Conservation (phyloP, 192 early-diverging fungal genomes). For the Coemansia sp. region DNA sequence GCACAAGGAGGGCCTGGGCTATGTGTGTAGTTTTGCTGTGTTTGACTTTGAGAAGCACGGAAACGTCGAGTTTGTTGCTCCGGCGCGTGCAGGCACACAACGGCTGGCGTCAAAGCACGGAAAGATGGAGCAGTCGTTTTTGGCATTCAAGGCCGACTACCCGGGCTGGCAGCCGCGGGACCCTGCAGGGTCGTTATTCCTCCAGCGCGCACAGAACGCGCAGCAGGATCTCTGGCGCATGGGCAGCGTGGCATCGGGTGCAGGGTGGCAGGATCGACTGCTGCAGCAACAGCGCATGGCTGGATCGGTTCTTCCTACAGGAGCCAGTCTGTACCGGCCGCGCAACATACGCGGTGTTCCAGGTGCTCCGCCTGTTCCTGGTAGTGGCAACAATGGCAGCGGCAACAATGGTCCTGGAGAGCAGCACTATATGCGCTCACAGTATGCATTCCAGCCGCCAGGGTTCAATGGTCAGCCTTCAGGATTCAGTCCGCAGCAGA, state of each 20-base stretch:
- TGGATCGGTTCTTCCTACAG: slow-evolving; percentile 46
- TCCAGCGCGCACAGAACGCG: slow-evolving; percentile 58
- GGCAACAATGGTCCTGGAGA: slow-evolving; percentile 1
- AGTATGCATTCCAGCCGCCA: slow-evolving; percentile 43
- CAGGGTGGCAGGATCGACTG: slow-evolving; percentile 49
- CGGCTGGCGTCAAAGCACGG: slow-evolving; percentile 77
- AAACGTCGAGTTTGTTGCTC: slow-evolving; percentile 83
- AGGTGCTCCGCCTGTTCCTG: slow-evolving; percentile 19
- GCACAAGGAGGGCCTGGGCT: slow-evolving; percentile 84
- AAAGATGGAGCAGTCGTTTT: slow-evolving; percentile 97
- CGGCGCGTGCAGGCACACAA: slow-evolving; percentile 55
- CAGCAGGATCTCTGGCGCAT: slow-evolving; percentile 52
- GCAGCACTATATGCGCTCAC: slow-evolving; percentile 16
- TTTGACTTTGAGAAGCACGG: slow-evolving; percentile 93
- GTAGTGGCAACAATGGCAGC: not conserved
- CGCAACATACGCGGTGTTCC: not conserved
- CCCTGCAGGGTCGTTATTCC: slow-evolving; percentile 73
- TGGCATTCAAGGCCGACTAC: slow-evolving; percentile 93
- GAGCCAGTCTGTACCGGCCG: slow-evolving; percentile 41
- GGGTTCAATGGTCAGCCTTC: slow-evolving; percentile 33
- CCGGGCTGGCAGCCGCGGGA: slow-evolving; percentile 90
- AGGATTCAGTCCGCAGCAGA: slow-evolving; percentile 18
- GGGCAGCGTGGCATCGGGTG: slow-evolving; percentile 4
- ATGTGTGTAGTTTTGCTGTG: slow-evolving; percentile 95
- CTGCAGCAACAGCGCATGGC: slow-evolving; percentile 51